phyloP scores from a whole-genome alignment of 2,329 filamentous ascomycete genomes.

The Pseudocercospora macadamiae region DNA sequence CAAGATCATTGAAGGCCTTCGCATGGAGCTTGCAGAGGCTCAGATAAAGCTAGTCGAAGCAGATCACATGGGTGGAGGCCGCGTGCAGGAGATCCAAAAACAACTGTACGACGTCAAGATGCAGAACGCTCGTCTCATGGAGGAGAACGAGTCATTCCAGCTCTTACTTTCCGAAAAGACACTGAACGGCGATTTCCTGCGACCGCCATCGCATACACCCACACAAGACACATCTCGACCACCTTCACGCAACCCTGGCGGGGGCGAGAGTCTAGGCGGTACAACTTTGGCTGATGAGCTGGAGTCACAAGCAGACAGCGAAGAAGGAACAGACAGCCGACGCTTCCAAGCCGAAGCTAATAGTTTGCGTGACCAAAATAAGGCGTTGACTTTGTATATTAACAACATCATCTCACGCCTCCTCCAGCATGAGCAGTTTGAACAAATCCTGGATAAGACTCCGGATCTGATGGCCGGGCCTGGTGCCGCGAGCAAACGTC shows the following conservation, averaged over 20 bases:
- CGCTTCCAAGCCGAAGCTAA: slow-evolving; percentile 76
- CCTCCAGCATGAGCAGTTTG: slow-evolving; percentile 91
- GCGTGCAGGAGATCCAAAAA: slow-evolving; percentile 86
- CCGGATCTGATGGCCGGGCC: slow-evolving; percentile 61
- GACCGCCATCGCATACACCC: slow-evolving; percentile 24
- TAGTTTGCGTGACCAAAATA: slow-evolving; percentile 87
- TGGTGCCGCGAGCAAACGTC: slow-evolving; percentile 23
- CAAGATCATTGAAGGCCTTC: slow-evolving; percentile 88
- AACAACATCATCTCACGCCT: slow-evolving; percentile 98
- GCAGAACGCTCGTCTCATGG: slow-evolving; percentile 93
- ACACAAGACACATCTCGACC: slow-evolving; percentile 58
- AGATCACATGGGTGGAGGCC: slow-evolving; percentile 87
- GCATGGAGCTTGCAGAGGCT: slow-evolving; percentile 88
- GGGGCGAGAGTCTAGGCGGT: slow-evolving; percentile 34
- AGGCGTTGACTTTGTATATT: slow-evolving; percentile 95
- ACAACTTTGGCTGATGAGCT: slow-evolving; percentile 87
- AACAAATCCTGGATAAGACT: slow-evolving; percentile 86
- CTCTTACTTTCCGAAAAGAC: slow-evolving; percentile 93
- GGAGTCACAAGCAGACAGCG: slow-evolving; percentile 61
- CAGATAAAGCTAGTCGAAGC: slow-evolving; percentile 95
- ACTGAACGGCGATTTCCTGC: slow-evolving; percentile 77
- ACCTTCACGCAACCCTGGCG: slow-evolving; percentile 39
- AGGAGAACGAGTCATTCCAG: slow-evolving; percentile 98
- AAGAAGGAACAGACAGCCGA: slow-evolving; percentile 63
- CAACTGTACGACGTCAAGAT: slow-evolving; percentile 89